phyloP scores from a whole-genome alignment of 352 stramenopile species.

The Phytopythium kandeliae region DNA sequence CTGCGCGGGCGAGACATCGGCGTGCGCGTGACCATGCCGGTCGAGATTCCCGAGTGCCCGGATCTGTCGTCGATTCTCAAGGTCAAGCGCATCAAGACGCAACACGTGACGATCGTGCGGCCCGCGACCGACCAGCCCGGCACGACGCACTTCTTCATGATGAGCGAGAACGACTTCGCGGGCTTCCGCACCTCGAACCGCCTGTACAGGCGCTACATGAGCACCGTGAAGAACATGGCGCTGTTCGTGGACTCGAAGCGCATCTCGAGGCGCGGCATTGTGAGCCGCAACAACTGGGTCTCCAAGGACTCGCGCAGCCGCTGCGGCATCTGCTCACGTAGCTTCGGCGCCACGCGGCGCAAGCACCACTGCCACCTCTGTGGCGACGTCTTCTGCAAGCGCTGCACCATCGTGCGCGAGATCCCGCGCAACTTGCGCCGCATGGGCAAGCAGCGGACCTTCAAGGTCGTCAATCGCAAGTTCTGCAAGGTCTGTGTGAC shows the following conservation, averaged over 20 bases:
- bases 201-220: constrained; percentile 40
- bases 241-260: constrained; percentile 53
- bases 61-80: constrained; percentile 33
- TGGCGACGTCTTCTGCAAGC: constrained; percentile 70
- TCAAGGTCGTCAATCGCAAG: constrained; percentile 49
- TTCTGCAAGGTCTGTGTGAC: constrained; percentile 57
- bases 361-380: constrained; percentile 74
- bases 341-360: constrained; percentile 54
- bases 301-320: constrained; percentile 38
- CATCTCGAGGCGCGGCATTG: constrained; percentile 46
- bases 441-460: constrained; percentile 26
- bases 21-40: constrained; percentile 55
- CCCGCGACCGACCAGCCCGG: constrained; percentile 11
- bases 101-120: constrained; percentile 45
- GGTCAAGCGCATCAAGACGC: constrained; percentile 45
- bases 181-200: constrained; percentile 20
- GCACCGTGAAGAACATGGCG: constrained; percentile 50
- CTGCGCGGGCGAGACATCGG: constrained; percentile 43
- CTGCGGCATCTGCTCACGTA: constrained; percentile 53
- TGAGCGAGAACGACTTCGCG: constrained; percentile 50
- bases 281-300: constrained; percentile 52
- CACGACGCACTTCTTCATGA: constrained; percentile 48
- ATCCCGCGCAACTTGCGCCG: constrained; percentile 19
- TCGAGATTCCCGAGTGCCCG: constrained; percentile 61
- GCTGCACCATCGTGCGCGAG: constrained; percentile 54